These are phyloP conservation scores for Phytophthora pinifolia DNA, from an alignment of 352 stramenopile species.

Conservation along the genomic window DNA sequence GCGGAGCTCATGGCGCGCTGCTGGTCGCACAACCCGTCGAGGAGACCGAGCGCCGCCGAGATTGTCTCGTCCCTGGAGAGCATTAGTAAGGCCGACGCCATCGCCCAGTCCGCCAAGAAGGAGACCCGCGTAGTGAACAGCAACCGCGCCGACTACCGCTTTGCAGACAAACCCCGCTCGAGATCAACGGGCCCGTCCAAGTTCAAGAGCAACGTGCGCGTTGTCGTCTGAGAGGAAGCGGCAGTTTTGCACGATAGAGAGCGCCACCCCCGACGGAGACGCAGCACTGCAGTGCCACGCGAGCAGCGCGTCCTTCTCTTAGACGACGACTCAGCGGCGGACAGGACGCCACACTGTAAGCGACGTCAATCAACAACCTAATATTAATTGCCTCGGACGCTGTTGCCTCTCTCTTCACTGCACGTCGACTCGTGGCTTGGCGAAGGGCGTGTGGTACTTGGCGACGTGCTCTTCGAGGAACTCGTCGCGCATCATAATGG, in stretches of 20 bases:
- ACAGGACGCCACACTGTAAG: slow-evolving; percentile 18
- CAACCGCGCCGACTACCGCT: slow-evolving; percentile 81
- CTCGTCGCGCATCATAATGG: slow-evolving; percentile 82
- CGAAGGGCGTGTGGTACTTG: slow-evolving; percentile 39
- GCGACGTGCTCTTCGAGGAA: slow-evolving; percentile 45
- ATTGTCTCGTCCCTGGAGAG: slow-evolving; percentile 81
- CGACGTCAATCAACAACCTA: slow-evolving; percentile 27
- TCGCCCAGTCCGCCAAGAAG: slow-evolving; percentile 67
- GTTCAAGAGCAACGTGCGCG: slow-evolving; percentile 73
- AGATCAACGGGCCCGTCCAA: slow-evolving; percentile 48
- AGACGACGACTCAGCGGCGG: neutral
- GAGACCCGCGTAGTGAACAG: slow-evolving; percentile 72
- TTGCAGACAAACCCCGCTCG: slow-evolving; percentile 53
- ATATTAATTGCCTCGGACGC: slow-evolving; percentile 35
- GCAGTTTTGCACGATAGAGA: slow-evolving; percentile 11
- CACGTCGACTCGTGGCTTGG: slow-evolving; percentile 17
- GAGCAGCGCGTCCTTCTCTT: neutral
- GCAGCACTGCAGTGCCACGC: too few relatives aligned
- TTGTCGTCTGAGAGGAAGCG: slow-evolving; percentile 30
- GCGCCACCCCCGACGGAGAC: too few relatives aligned
- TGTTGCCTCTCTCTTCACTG: slow-evolving; percentile 20
- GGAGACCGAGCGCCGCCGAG: slow-evolving; percentile 73
- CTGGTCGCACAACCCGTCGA: slow-evolving; percentile 76
- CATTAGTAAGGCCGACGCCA: slow-evolving; percentile 70
- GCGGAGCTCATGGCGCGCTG: slow-evolving; percentile 82